These are phyloP conservation scores for Ceratocystiopsis sp. DNA, from an alignment of 2,329 filamentous ascomycete genomes.

Conservation along the genomic window DNA sequence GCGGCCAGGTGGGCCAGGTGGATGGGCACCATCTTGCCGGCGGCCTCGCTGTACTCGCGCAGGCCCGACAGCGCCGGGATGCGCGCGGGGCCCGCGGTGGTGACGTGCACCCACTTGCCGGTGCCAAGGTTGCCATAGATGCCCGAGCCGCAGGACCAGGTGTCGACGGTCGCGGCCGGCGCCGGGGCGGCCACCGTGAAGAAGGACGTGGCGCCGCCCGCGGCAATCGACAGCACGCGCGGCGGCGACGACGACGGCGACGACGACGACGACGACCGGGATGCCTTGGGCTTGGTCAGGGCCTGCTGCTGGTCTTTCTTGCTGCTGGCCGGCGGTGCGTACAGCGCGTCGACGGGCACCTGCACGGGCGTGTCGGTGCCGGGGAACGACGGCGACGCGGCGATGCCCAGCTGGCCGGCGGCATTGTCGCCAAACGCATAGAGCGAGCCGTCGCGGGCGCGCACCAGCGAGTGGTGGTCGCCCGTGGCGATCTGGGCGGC, in stretches of 20 bases:
- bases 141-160: conserved; percentile 76
- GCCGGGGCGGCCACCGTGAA: conserved; percentile 66
- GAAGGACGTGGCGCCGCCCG: conserved; percentile 75
- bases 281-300: no score
- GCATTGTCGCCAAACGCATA: conserved; percentile 88
- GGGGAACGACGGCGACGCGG: conserved; percentile 43
- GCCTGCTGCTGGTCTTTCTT: conserved; percentile 13
- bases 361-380: conserved; percentile 53
- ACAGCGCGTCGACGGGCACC: conserved; percentile 55
- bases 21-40: conserved; percentile 56
- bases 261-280: no score
- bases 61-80: conserved; percentile 70
- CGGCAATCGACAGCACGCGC: conserved; percentile 59
- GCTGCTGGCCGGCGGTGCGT: conserved; percentile 20
- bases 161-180: conserved; percentile 33
- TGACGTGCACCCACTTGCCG: conserved; percentile 78
- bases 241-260: conserved; percentile 22
- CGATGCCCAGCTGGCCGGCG: conserved; percentile 78
- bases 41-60: conserved; percentile 69
- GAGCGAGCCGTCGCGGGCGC: conserved; percentile 58
- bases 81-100: conserved; percentile 53
- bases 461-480: conserved; percentile 68
- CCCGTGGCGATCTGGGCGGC: conserved; percentile 65
- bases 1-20: conserved; percentile 55
- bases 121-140: conserved; percentile 72